Percentiles rank a stretch among this genome's conserved stretches.
Conservation (phyloP, 1,284 basidiomycete species). For the Boletellus sp. region DNA sequence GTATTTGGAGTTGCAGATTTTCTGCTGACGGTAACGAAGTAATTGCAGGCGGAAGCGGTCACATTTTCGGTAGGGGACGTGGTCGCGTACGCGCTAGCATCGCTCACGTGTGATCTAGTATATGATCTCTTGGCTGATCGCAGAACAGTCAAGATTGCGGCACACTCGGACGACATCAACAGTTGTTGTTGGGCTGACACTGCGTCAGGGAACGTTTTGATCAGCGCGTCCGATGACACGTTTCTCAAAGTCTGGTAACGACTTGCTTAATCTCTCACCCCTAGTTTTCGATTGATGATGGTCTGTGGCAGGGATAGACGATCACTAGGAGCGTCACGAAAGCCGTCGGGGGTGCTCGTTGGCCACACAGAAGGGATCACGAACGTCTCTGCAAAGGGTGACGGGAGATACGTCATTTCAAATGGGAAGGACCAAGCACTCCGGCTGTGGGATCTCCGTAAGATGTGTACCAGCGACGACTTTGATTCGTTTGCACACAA, state of each 20-base stretch:
- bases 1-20: conserved; percentile 93
- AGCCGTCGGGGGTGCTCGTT: conserved; percentile 88
- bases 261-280: not conserved
- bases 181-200: conserved; percentile 95
- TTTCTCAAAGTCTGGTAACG: conserved; percentile 92
- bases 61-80: conserved; percentile 64
- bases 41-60: conserved; percentile 70
- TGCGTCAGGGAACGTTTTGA: conserved; percentile 86
- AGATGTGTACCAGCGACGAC: conserved; percentile 78
- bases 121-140: conserved; percentile 85
- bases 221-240: conserved; percentile 92
- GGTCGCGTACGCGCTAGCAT: not conserved
- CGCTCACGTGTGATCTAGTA: conserved; percentile 44
- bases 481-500: conserved; percentile 55
- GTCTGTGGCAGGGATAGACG: conserved; percentile 75
- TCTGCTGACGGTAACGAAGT: conserved; percentile 95
- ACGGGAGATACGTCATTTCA: conserved; percentile 94
- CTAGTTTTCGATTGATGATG: not conserved
- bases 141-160: conserved; percentile 79
- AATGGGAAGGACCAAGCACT: conserved; percentile 96
- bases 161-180: conserved; percentile 90
- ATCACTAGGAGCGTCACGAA: conserved; percentile 73
- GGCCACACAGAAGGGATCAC: conserved; percentile 96
- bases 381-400: conserved; percentile 83
- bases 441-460: conserved; percentile 92